phyloP scores from a whole-genome alignment of 2,329 filamentous ascomycete genomes.

The Capronia coronata region DNA sequence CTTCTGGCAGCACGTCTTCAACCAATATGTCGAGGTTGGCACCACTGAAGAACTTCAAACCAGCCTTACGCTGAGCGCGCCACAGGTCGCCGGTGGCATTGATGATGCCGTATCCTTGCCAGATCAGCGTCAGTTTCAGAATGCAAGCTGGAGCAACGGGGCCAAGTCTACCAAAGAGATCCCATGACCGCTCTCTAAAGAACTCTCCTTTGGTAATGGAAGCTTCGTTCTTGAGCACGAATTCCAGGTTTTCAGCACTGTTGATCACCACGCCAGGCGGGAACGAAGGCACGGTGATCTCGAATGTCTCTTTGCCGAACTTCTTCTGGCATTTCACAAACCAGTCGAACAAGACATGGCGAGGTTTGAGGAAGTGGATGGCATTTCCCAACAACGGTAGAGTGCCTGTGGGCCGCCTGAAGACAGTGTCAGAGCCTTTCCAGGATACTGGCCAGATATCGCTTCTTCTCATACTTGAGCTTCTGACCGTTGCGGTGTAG shows the following conservation, averaged over 20 bases:
- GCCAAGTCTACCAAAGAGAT: constrained; percentile 49
- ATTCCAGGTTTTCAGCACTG: constrained; percentile 57
- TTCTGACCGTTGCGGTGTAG: constrained; percentile 20
- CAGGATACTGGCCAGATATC: not conserved
- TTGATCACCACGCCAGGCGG: constrained; percentile 59
- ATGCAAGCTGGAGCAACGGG: not conserved
- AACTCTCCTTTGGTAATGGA: constrained; percentile 58
- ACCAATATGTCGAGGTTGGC: constrained; percentile 54
- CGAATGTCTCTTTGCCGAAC: constrained; percentile 56
- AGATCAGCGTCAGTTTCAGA: not conserved
- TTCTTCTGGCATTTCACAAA: constrained; percentile 53
- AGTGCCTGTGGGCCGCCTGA: constrained; percentile 28
- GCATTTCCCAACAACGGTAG: constrained; percentile 55
- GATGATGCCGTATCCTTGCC: constrained; percentile 56
- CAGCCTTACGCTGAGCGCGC: constrained; percentile 58
- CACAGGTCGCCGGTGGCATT: constrained; percentile 60
- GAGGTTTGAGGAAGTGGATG: constrained; percentile 53
- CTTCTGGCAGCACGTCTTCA: constrained; percentile 51
- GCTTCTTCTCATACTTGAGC: constrained; percentile 18
- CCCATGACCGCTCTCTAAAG: constrained; percentile 54
- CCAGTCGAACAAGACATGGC: constrained; percentile 57
- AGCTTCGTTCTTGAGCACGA: constrained; percentile 55
- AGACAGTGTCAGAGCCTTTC: constrained; percentile 1
- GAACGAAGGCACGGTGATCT: constrained; percentile 56
- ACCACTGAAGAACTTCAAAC: constrained; percentile 51